These are phyloP conservation scores for Ogataea pilisensis DNA, from an alignment of 805 yeast species.

Conservation along the genomic window DNA sequence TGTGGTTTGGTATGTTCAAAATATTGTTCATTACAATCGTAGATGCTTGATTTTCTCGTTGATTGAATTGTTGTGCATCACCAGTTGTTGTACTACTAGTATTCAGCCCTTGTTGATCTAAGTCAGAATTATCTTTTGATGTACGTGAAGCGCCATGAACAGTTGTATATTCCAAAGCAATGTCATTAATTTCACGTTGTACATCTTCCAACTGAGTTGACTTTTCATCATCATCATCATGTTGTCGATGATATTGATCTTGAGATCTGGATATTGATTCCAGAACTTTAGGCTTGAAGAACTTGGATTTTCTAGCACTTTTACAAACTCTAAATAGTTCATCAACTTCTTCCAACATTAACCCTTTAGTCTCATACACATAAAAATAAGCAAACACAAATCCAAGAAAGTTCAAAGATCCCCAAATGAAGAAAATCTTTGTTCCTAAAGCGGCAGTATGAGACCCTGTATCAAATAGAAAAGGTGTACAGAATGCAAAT, in stretches of 20 bases:
- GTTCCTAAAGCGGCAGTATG: slow-evolving; percentile 69
- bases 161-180: neutral
- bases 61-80: no score
- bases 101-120: neutral
- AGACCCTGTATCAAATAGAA: slow-evolving; percentile 61
- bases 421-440: slow-evolving; percentile 78
- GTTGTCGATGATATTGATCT: neutral
- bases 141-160: neutral
- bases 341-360: slow-evolving; percentile 78
- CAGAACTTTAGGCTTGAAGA: slow-evolving; percentile 32
- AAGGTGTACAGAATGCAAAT: slow-evolving; percentile 74
- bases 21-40: slow-evolving; percentile 26
- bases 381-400: slow-evolving; percentile 58
- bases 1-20: slow-evolving; percentile 30
- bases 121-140: neutral
- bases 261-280: neutral
- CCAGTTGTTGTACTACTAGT: no score
- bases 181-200: neutral
- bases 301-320: slow-evolving; percentile 46
- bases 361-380: slow-evolving; percentile 77
- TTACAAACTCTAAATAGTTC: slow-evolving; percentile 62
- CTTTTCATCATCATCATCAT: neutral
- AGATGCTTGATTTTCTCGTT: slow-evolving; percentile 1
- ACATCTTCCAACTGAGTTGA: neutral
- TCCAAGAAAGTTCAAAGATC: slow-evolving; percentile 58